phyloP scores from a whole-genome alignment of 768 basidiomycete species.

The Termitomyces titanicus region DNA sequence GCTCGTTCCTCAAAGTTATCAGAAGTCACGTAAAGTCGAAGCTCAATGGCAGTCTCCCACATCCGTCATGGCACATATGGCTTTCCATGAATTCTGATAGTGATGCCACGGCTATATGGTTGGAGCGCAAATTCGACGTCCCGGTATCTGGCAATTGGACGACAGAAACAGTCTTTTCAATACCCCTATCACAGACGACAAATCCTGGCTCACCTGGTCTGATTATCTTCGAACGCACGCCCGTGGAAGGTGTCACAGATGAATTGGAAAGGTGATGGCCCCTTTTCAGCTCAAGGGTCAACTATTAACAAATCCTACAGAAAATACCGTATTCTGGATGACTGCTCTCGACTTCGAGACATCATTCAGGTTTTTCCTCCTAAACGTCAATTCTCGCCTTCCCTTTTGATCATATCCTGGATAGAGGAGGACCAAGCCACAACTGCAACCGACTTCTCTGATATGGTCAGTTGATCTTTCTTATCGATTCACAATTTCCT shows the following conservation, averaged over 20 bases:
- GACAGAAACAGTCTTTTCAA: conserved; percentile 56
- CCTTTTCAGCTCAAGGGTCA: conserved; percentile 2
- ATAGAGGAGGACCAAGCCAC: conserved; percentile 36
- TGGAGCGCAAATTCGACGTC: conserved; percentile 73
- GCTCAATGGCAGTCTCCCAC: conserved; percentile 26
- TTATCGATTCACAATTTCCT: background rate
- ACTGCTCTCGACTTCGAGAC: conserved; percentile 68
- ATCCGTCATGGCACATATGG: conserved; percentile 60
- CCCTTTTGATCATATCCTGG: conserved; percentile 63
- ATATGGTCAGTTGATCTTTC: conserved; percentile 46
- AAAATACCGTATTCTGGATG: conserved; percentile 69
- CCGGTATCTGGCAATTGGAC: conserved; percentile 62
- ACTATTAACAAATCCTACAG: conserved; percentile 27
- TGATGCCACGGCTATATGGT: conserved; percentile 78
- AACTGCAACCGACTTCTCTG: conserved; percentile 44
- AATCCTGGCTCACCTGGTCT: conserved; percentile 53
- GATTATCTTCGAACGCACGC: conserved; percentile 74
- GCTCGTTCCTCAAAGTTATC: conserved; percentile 59
- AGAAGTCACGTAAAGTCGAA: conserved; percentile 33
- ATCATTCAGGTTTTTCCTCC: conserved; percentile 51
- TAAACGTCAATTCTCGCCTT: conserved; percentile 58
- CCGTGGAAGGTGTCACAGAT: conserved; percentile 57
- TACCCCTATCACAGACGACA: conserved; percentile 38
- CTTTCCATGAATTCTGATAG: conserved; percentile 70
- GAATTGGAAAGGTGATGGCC: conserved; percentile 57